Base-by-base conservation (phyloP, 345 rosid species). In the Murraya paniculata region DNA sequence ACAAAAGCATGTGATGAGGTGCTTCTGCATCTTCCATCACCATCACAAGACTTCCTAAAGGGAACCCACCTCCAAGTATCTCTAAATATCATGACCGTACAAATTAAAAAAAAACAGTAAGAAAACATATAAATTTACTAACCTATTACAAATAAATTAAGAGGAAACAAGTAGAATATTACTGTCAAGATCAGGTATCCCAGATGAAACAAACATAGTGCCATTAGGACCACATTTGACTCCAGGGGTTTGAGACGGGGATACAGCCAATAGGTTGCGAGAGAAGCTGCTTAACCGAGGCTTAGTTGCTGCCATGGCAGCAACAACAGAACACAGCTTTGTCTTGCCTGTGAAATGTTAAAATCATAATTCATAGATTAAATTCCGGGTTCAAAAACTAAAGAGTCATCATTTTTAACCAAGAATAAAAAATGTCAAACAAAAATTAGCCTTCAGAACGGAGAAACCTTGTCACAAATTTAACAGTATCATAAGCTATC, bases 11-110 rank as follows among this genome's bases (percentile, higher is more conserved):
- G 86, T 95, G 97, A 91, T 95, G 99, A 10, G 98, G 99, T 14
- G 98, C 95, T 84, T 96, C 97, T 3, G 98, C 90, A 85, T 92
- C 98, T 88, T 96, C 97, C 99, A 96, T 94, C 79, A 96, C 91
- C 92, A 96, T 87, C 27, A 94, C 95, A 72, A 96, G 79, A 77
- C 95, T 91, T 53, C 99, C 98, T 74, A 96, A 75, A 79, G 97
- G 82, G 81, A 91, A 87, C 58, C 97, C 99, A 39, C 97, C 99
- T 7, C 98, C 98, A 14, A 94, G 72, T 66, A 94, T 91, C 85
- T 82, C 99, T 92, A 79, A 21, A 86, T 58, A 77, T 39, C 36
- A 72, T 48, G 35, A 16, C 50, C 13, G 67, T 53, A 13, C 58
- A 73, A 67, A n/a, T 57, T 31, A 79, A 75, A 70, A 50, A 6